Evolutionary conservation across 2,329 filamentous ascomycete genomes (phyloP).

Genomic region (Ophiostoma perfectum): DNA sequence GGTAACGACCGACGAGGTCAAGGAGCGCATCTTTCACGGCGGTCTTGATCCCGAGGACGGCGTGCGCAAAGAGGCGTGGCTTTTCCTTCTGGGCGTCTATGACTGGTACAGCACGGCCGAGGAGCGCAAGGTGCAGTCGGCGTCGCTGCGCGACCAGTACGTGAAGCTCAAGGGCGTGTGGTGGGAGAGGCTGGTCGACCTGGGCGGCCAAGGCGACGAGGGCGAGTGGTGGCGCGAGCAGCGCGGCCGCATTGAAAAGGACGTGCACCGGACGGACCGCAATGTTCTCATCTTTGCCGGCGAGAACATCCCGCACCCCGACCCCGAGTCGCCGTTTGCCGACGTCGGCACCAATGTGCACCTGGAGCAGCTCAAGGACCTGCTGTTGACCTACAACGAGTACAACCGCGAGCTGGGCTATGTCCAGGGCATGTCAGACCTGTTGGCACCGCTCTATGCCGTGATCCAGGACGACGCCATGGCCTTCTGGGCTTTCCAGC

Average conservation of each 20-base stretch:
- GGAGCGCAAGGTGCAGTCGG: constrained; percentile 75
- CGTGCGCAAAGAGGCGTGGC: constrained; percentile 92
- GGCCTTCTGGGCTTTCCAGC: constrained; percentile 93
- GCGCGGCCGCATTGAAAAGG: constrained; percentile 89
- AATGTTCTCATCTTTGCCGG: constrained; percentile 92
- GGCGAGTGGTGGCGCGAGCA: constrained; percentile 98
- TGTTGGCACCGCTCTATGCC: constrained; percentile 91
- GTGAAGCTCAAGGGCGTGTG: constrained; percentile 87
- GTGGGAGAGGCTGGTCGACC: constrained; percentile 91
- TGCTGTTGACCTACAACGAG: constrained; percentile 97
- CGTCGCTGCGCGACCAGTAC: constrained; percentile 86
- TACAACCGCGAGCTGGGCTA: constrained; percentile 94
- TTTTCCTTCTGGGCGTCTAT: constrained; percentile 86
- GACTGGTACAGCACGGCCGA: constrained; percentile 87
- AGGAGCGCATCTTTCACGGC: constrained; percentile 95
- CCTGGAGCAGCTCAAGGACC: constrained; percentile 97
- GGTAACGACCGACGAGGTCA: constrained; percentile 84
- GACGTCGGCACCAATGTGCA: constrained; percentile 93
- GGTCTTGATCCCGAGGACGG: constrained; percentile 84
- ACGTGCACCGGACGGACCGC: constrained; percentile 94
- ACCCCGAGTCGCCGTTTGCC: constrained; percentile 91
- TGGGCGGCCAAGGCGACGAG: constrained; percentile 71
- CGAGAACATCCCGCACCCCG: constrained; percentile 93
- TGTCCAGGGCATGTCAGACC: constrained; percentile 97
- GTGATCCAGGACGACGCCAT: constrained; percentile 96